Base-by-base conservation (phyloP, 2,329 filamentous ascomycete genomes). In the Monosporascus sp. region DNA sequence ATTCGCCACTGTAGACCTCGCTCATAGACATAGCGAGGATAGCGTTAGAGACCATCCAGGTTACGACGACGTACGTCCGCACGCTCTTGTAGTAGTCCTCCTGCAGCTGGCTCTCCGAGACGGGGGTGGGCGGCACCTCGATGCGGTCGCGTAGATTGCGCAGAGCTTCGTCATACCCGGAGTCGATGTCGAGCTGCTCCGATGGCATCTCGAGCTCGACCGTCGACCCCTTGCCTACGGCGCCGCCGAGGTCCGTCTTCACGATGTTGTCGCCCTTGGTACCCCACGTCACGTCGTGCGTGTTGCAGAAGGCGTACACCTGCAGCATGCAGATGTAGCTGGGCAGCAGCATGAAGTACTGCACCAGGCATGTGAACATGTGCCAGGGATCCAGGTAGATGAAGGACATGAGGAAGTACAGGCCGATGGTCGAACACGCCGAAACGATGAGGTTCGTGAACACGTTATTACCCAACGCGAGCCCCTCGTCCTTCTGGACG, bases 1-100 rank as follows among this genome's bases (percentile, higher is more conserved):
- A 76, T 48, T 79, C 82, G 55, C 80, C 78, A 46, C 82, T 82
- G 72, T 97, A 99, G 3, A 89, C 85, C 73, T 99, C 94, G 5
- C 83, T 88, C 15, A 97, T 87, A 2, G 88, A 84, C 94, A 99
- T 99, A 67, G 90, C 93, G 38, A 99, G 84, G 55, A 96, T 84
- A 3, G 88, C 91, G 70, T 99, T 99, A 63, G 86, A 84, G 37
- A 95, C 81, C 81, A 99, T 91, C 94, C 94, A 99, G 47, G 86
- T 81, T 44, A 96, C 85, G 14, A 99, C 94, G 86, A 99, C 95
- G 84, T 99, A 99, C 1, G 94, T 99, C 51, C 94, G 86, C 50
- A 99, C 94, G 41, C 88, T 90, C 70, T 92, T 90, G 80, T 99
- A 99, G 80, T 99, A 99, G 73, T 99, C 94, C 71, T 99, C 94